A percentile compares a stretch with the other conserved stretches of the same genome.
phyloP scores from a whole-genome alignment of 495 filamentous ascomycete species.

The Aspergillus incahuasiensis region DNA sequence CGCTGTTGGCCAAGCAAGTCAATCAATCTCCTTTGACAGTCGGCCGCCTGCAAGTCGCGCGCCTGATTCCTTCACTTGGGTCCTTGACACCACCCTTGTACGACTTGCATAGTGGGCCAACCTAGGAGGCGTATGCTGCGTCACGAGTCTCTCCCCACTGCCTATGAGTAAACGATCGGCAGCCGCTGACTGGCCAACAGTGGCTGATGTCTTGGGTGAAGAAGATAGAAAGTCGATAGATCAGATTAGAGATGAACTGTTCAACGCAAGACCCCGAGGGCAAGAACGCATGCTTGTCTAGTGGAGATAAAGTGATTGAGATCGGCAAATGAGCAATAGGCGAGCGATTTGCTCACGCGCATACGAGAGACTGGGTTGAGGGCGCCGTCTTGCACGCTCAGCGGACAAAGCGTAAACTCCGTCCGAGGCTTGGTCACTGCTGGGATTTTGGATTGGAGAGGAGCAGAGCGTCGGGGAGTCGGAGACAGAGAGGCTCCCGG shows the following conservation, averaged over 20 bases:
- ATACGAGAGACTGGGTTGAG: not conserved
- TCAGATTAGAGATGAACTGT: not conserved
- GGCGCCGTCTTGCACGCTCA: not conserved
- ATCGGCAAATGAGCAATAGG: not conserved
- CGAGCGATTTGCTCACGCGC: not conserved
- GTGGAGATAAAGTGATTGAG: not conserved
- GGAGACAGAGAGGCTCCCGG: not conserved
- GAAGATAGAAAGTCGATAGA: not conserved
- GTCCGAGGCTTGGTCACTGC: not conserved
- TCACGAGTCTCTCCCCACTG: slow-evolving; percentile 14
- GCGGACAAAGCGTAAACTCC: not conserved
- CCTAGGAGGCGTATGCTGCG: slow-evolving; percentile 11
- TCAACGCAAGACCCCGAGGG: not conserved
- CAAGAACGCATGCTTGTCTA: slow-evolving; percentile 1
- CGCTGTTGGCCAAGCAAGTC: slow-evolving; percentile 14
- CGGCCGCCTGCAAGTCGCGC: slow-evolving; percentile 14
- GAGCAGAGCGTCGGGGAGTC: not conserved
- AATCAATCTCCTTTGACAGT: slow-evolving; percentile 10
- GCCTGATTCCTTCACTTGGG: slow-evolving; percentile 8
- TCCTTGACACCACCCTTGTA: slow-evolving; percentile 19
- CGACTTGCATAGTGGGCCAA: slow-evolving; percentile 21
- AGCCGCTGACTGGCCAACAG: not conserved
- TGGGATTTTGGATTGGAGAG: not conserved
- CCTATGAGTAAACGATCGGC: slow-evolving; percentile 1
- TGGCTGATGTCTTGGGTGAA: not conserved